Base-by-base conservation (phyloP, 495 filamentous ascomycete genomes). In the Hypoxylon trugodes region DNA sequence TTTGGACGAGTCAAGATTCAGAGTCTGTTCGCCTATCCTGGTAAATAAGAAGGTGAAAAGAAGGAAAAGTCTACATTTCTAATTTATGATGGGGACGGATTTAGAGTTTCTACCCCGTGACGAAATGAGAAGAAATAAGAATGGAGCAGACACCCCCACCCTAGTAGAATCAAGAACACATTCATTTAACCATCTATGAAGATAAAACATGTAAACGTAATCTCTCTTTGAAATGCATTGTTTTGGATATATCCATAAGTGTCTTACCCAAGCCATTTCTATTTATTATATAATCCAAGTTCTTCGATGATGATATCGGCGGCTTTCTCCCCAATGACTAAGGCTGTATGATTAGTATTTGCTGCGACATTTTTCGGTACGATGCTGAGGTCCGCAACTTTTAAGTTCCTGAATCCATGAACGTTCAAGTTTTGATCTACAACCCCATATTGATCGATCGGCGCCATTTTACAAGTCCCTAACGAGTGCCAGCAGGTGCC, bases 1-100 rank as follows among this genome's bases (percentile, higher is more conserved):
- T 88, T 86, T 83, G 86, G 85, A 28, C 70, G 62, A 72, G 76
- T 83, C 50, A 74, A 72, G 59, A 69, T 88, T 65, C 83, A 84
- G 69, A 88, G 84, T 63, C 81, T 89, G 65, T 65, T 88, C 59
- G 78, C 86, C 45, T 86, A 84, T 76, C 76, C 70, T 32, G 81
- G 80, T 73, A 75, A 49, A 65, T 83, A 80, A 69, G 58, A 42
- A n/a, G n/a, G n/a, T n/a, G n/a, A n/a, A n/a, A n/a, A n/a, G n/a
- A n/a, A n/a, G n/a, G n/a, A n/a, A n/a, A n/a, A n/a, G n/a, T n/a
- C n/a, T n/a, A n/a, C n/a, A n/a, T n/a, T n/a, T n/a, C n/a, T n/a
- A n/a, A n/a, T n/a, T n/a, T n/a, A n/a, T n/a, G n/a, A n/a, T n/a
- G n/a, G n/a, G n/a, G n/a, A n/a, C n/a, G n/a, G n/a, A n/a, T n/a